Conservation (phyloP, 108 stramenopile species). For the Skeletonema tropicum region DNA sequence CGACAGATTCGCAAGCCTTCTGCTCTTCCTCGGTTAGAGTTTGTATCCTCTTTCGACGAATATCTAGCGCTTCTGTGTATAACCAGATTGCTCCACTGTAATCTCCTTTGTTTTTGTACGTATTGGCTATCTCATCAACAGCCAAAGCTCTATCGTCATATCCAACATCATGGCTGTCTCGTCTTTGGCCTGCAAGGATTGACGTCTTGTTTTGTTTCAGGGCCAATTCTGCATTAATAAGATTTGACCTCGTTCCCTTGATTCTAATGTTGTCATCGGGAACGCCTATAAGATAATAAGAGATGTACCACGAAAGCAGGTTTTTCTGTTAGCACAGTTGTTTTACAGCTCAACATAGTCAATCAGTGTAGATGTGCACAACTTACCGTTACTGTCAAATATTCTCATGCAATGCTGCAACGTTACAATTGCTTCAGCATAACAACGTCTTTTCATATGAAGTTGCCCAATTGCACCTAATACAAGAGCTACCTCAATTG, state of each 20-base stretch:
- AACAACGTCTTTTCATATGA: conserved; percentile 43
- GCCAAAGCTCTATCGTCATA: conserved; percentile 45
- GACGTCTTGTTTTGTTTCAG: conserved; percentile 45
- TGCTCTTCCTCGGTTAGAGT: conserved; percentile 18
- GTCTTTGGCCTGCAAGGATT: conserved; percentile 37
- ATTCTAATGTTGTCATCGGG: conserved; percentile 42
- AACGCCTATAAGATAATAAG: conserved; percentile 19
- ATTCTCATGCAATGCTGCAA: conserved; percentile 45
- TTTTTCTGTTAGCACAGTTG: background rate
- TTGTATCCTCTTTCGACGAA: conserved; percentile 30
- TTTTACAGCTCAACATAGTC: background rate
- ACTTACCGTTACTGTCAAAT: conserved; percentile 42
- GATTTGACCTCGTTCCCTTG: conserved; percentile 42
- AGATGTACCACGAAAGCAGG: background rate
- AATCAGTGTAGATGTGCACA: background rate
- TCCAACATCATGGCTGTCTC: background rate
- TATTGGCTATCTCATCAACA: conserved; percentile 44
- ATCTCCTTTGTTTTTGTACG: conserved; percentile 40
- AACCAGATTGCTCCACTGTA: conserved; percentile 38
- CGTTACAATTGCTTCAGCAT: conserved; percentile 41
- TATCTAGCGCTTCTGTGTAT: conserved; percentile 42
- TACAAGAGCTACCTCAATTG: conserved; percentile 47
- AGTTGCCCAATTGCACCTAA: conserved; percentile 39
- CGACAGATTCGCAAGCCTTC: conserved; percentile 37
- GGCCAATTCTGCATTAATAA: conserved; percentile 46